Base-by-base conservation (phyloP, 192 early-diverging fungal species). In the Powellomyces hirtus region DNA sequence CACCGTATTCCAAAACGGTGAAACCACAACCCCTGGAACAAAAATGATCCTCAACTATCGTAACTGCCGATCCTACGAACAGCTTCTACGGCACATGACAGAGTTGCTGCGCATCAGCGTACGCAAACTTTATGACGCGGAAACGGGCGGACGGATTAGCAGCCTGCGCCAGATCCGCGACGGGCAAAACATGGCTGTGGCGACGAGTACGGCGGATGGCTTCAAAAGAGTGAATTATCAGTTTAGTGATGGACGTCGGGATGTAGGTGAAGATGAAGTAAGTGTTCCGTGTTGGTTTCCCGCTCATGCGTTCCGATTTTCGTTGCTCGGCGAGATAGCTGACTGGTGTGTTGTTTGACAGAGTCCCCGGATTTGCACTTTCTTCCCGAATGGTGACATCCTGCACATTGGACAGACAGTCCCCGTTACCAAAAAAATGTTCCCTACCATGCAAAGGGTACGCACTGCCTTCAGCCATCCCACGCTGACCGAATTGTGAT, bases 41-140 rank as follows among this genome's bases (percentile, higher is more conserved):
- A 78, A 66, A 29, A 50, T 82, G 18, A 63, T 82, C 11, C 64
- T 84, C 37, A 84, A 84, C 64, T 78, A 80, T 45, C 38, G 83
- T 22, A 84, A 79, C 71, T 84, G 83, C 73, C 75, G 75, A 45
- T 75, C 71, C 13, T 84, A 68, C 45, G 83, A 84, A 24, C 80
- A 82, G 72, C 63, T 75, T 1, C 35, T 75, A 7, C 38, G 35
- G 8, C 60, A 55, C 31, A 35, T 75, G n/a, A 71, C 50, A 24
- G 73, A 75, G 11, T 16, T 64, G 29, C 24, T 75, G 24, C 66
- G 33, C 14, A 20, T 72, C 31, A 70, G 66, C 62, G 79, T 81
- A 2, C 69, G 74, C n/a, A 79, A 76, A 34, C 20, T 84, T 11
- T 84, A 77, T 68, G 83, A 84, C 52, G 83, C 78, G 13, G 62